Evolutionary conservation across 139 green algal species (phyloP), one percentile per base, ranked within the genome.

Genomic region (Micractinium sp.): DNA sequence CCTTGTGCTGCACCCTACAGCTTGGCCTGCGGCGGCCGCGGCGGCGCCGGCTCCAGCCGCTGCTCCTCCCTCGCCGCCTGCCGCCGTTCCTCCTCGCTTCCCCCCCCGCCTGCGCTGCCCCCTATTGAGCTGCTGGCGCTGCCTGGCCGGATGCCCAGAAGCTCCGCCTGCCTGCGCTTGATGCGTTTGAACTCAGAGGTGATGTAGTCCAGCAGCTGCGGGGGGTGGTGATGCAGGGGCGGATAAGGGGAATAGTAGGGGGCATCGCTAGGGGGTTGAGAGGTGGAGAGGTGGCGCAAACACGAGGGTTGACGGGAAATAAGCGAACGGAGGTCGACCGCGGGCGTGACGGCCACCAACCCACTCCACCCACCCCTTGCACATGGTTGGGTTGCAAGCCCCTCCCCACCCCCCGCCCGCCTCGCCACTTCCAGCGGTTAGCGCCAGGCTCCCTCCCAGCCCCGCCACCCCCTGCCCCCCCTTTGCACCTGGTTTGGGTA

Each of bases 401-500:
- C n/a, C n/a, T n/a, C n/a, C n/a, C n/a, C n/a, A n/a, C n/a, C n/a
- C n/a, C n/a, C 47, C 47, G 47, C 47, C 47, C 47, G 47, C 47
- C 47, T 56, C 47, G 7, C 47, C 5, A 9, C 47, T 56, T 56
- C 9, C 47, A 56, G 47, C 47, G 47, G 7, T 56, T 16, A 9
- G 47, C 47, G 9, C 47, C 31, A 23, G 31, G 18, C 16, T 36
- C 31, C 22, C 14, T 14, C 73, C 31, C 16, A 35, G 22, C 16
- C 31, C 73, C 27, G 9, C 47, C 39, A 33, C 74, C 15, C n/a
- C n/a, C n/a, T n/a, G n/a, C n/a, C n/a, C n/a, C n/a, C n/a, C n/a
- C n/a, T n/a, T n/a, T n/a, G n/a, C 3, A 36, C 86, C 86, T 90
- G 90, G 90, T 98, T 94, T 25, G 96, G 96, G 87, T 97, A 98